phyloP scores from a whole-genome alignment of 2,329 filamentous ascomycete genomes.

The Cyphellophora attinorum region DNA sequence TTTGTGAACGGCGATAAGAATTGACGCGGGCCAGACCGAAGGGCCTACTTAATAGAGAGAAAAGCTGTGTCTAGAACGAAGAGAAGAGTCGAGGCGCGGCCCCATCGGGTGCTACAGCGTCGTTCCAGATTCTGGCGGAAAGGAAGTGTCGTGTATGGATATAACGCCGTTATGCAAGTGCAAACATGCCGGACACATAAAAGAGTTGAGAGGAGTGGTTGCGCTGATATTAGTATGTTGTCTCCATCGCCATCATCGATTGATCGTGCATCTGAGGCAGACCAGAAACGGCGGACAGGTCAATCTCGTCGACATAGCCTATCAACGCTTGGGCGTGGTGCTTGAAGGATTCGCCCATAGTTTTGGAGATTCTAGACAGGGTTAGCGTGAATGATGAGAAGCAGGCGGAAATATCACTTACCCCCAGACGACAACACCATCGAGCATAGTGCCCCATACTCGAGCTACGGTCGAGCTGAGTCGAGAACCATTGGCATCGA shows the following conservation, averaged over 20 bases:
- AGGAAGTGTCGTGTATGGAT: too few species aligned
- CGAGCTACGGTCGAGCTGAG: slow-evolving; percentile 91
- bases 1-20: too few species aligned
- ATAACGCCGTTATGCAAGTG: too few species aligned
- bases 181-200: too few species aligned
- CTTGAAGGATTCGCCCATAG: slow-evolving; percentile 98
- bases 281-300: slow-evolving; percentile 28
- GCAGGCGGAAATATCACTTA: slow-evolving; percentile 46
- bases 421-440: slow-evolving; percentile 99
- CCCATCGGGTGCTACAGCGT: too few species aligned
- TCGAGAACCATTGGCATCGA: slow-evolving; percentile 70
- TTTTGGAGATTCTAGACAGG: slow-evolving; percentile 46
- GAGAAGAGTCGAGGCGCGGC: too few species aligned
- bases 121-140: too few species aligned
- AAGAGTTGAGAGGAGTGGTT: neutral
- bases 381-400: slow-evolving; percentile 34
- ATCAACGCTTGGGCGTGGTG: slow-evolving; percentile 89
- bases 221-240: slow-evolving; percentile 12
- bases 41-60: too few species aligned
- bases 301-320: slow-evolving; percentile 78
- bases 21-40: too few species aligned
- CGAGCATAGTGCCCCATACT: slow-evolving; percentile 95
- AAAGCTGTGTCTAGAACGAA: too few species aligned
- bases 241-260: slow-evolving; percentile 15
- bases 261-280: slow-evolving; percentile 17